Base-by-base conservation (phyloP, 805 yeast species). In the Lachancea sp. region DNA sequence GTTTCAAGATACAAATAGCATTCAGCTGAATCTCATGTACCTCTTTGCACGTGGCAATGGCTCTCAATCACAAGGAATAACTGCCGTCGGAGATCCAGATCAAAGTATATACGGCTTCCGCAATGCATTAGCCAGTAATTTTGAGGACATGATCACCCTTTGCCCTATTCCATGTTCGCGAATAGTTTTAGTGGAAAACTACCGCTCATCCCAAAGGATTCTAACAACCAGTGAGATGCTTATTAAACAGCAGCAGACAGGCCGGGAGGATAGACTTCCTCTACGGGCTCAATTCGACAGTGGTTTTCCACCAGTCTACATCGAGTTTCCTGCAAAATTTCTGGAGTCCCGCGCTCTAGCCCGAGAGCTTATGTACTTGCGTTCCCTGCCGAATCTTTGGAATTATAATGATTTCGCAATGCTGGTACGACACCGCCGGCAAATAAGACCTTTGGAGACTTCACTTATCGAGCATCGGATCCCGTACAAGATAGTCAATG, bases 21-120 rank as follows among this genome's bases (percentile, higher is more conserved):
- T 87, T 13, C 97, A 90, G 56, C 68, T 87, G 47, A 75, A 77
- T 40, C 65, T 92, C 34, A 72, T 86, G 68, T 72, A 71, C 45
- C 63, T 67, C 4, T 61, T 83, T 23, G 69, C 80, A 0, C 53
- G 55, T 9, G 67, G 66, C 42, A 66, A 72, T 29, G 52, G 60
- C 3, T 58, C 62, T 15, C 38, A 55, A 15, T 69, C 67, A 26
- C 57, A 77, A 45, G 80, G 80, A 43, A 72, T 90, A 7, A 85
- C 97, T 0, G 80, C 88, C 1, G 97, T 90, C 2, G 98, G 98
- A 1, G 98, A 90, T 56, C 96, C 96, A 0, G 96, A 92, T 60
- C 98, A 90, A 61, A 81, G 95, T 54, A 90, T 90, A 17, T 90
- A 92, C 58, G 87, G 82, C 0, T 90, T 90, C 51, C 68, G 97